phyloP scores from a whole-genome alignment of 495 filamentous ascomycete species.

The Jackrogersella multiformis region DNA sequence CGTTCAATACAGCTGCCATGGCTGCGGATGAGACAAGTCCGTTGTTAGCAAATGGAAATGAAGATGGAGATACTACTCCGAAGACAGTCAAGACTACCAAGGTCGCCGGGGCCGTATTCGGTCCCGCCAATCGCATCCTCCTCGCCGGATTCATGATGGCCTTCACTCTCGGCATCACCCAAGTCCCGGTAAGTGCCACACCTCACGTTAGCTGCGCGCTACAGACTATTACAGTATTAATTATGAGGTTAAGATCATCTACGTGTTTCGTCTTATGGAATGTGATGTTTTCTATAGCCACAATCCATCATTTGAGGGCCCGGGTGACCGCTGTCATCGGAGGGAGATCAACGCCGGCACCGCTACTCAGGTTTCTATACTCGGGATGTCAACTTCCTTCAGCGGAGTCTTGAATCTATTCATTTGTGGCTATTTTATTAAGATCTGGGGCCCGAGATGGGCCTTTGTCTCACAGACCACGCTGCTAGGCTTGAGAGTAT shows the following conservation, averaged over 20 bases:
- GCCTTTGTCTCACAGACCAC: slow-evolving; percentile 62
- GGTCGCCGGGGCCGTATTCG: slow-evolving; percentile 25
- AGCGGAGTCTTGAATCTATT: slow-evolving; percentile 66
- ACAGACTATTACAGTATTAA: too few relatives aligned
- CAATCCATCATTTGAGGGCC: slow-evolving; percentile 49
- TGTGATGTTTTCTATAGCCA: slow-evolving; percentile 64
- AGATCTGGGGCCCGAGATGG: slow-evolving; percentile 61
- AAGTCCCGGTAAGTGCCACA: slow-evolving; percentile 61
- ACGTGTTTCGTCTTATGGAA: slow-evolving; percentile 66
- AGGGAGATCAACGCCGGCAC: slow-evolving; percentile 64
- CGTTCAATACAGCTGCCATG: slow-evolving; percentile 14
- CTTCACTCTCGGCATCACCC: slow-evolving; percentile 65
- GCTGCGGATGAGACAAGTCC: slow-evolving; percentile 43
- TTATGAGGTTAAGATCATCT: slow-evolving; percentile 56
- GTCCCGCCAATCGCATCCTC: slow-evolving; percentile 56
- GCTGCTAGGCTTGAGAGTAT: slow-evolving; percentile 61
- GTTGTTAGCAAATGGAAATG: slow-evolving; percentile 40
- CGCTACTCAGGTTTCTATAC: slow-evolving; percentile 60
- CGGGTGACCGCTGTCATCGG: slow-evolving; percentile 56
- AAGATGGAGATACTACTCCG: too few relatives aligned
- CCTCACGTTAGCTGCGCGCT: too few relatives aligned
- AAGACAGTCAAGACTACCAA: slow-evolving; percentile 22
- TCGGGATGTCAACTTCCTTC: slow-evolving; percentile 60
- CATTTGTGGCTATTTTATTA: slow-evolving; percentile 66
- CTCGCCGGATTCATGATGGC: slow-evolving; percentile 64